phyloP scores from a whole-genome alignment of 805 yeast species.

The Barnettozyma sucrosica region DNA sequence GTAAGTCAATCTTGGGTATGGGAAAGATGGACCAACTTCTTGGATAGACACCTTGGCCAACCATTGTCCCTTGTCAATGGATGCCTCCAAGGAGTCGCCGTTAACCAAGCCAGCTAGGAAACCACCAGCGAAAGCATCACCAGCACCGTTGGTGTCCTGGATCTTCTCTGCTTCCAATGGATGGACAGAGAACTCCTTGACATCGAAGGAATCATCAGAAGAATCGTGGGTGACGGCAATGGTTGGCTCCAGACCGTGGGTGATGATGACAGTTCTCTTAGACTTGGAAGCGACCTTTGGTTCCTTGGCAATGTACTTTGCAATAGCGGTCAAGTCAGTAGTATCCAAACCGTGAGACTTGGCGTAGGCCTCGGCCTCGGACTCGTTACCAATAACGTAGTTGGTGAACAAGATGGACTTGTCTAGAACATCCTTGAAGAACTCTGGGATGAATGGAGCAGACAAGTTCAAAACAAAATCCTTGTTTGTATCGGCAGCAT shows the following conservation, averaged over 20 bases:
- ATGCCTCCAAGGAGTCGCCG: conserved; percentile 54
- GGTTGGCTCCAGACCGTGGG: conserved; percentile 94
- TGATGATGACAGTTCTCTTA: conserved; percentile 84
- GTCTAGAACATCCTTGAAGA: conserved; percentile 89
- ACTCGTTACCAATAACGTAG: conserved; percentile 88
- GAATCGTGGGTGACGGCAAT: conserved; percentile 60
- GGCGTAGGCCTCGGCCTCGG: conserved; percentile 94
- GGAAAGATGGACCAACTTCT: conserved; percentile 92
- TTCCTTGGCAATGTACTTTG: conserved; percentile 71
- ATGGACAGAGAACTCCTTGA: conserved; percentile 60
- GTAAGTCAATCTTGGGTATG: conserved; percentile 34
- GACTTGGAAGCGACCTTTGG: conserved; percentile 66
- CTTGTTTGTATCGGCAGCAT: conserved; percentile 80
- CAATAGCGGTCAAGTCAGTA: conserved; percentile 66
- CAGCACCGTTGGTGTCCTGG: conserved; percentile 97
- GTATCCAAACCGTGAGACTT: conserved; percentile 65
- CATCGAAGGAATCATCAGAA: conserved; percentile 38
- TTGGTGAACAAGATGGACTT: conserved; percentile 81
- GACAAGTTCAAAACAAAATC: conserved; percentile 78
- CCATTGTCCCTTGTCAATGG: conserved; percentile 91
- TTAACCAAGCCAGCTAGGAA: conserved; percentile 83
- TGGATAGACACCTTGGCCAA: conserved; percentile 88
- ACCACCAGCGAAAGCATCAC: conserved; percentile 98
- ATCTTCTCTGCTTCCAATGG: conserved; percentile 62
- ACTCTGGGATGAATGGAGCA: conserved; percentile 95